phyloP scores from a whole-genome alignment of 2,329 filamentous ascomycete genomes.

The Phoma herbarum region DNA sequence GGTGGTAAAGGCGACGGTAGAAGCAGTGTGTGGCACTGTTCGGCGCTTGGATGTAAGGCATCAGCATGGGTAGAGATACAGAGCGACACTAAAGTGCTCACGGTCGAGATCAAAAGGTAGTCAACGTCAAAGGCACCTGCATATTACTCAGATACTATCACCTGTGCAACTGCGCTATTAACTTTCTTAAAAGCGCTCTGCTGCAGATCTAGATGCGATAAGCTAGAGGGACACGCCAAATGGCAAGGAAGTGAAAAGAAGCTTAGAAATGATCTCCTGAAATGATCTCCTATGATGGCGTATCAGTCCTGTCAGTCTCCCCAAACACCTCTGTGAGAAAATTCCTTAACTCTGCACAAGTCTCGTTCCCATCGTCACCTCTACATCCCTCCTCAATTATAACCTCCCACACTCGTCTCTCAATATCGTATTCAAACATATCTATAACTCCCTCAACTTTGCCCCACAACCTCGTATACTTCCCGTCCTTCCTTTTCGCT shows the following conservation, averaged over 20 bases:
- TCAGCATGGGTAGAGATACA: background rate
- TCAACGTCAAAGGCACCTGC: background rate
- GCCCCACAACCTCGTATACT: slow-evolving; percentile 33
- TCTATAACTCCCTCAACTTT: slow-evolving; percentile 20
- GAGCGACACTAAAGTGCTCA: background rate
- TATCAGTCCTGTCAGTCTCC: slow-evolving; percentile 11
- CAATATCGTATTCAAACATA: slow-evolving; percentile 38
- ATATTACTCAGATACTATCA: too few relatives aligned
- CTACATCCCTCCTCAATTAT: slow-evolving; percentile 36
- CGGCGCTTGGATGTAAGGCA: background rate
- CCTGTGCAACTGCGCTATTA: too few relatives aligned
- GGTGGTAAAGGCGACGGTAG: background rate
- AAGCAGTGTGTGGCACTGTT: background rate
- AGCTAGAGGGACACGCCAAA: background rate
- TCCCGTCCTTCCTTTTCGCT: slow-evolving; percentile 16
- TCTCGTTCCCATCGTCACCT: slow-evolving; percentile 12
- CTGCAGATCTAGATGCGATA: too few relatives aligned
- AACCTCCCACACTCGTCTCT: slow-evolving; percentile 36
- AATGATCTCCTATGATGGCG: background rate
- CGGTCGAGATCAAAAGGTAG: background rate
- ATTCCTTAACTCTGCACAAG: slow-evolving; percentile 23
- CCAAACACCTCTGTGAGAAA: slow-evolving; percentile 34
- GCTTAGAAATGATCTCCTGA: background rate
- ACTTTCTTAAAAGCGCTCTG: too few relatives aligned
- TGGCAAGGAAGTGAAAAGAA: background rate